phyloP scores from a whole-genome alignment of 345 rosid genomes.

The Kernera saxatilis region DNA sequence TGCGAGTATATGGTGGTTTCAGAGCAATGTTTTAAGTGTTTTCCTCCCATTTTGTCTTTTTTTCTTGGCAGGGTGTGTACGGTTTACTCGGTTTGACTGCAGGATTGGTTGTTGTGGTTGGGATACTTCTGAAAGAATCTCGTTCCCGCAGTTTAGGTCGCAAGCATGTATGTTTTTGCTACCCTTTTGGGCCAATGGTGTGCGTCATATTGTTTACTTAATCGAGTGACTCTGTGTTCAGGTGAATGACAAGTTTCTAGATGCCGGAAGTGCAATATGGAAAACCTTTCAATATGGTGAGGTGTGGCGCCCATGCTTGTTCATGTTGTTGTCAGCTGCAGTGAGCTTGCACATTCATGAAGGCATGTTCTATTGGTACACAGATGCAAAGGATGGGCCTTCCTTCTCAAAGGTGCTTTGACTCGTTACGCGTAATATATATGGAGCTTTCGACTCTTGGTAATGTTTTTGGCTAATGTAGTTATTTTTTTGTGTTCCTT shows the following conservation, averaged over 20 bases:
- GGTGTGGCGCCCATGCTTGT: conserved; percentile 73
- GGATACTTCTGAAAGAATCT: conserved; percentile 48
- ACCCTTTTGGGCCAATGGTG: background rate
- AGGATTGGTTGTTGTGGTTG: conserved; percentile 43
- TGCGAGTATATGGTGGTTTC: background rate
- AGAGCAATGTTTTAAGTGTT: background rate
- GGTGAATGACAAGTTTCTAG: conserved; percentile 56
- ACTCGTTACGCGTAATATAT: background rate
- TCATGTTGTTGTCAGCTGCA: conserved; percentile 58
- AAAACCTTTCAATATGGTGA: conserved; percentile 48
- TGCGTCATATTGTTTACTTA: background rate
- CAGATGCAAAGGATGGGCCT: conserved; percentile 81
- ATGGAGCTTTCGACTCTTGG: background rate
- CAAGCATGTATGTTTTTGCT: conserved; percentile 34
- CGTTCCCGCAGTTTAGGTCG: conserved; percentile 31
- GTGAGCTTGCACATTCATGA: conserved; percentile 61
- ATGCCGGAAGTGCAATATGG: conserved; percentile 61
- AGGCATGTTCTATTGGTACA: conserved; percentile 87
- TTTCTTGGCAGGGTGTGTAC: conserved; percentile 52
- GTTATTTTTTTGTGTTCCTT: conserved; percentile 16
- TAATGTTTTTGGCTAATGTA: background rate
- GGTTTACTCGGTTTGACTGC: conserved; percentile 58
- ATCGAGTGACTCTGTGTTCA: conserved; percentile 24
- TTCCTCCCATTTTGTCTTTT: no score
- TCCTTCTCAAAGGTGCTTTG: conserved; percentile 44